A percentile compares a stretch with the other conserved stretches of the same genome.
phyloP scores from a whole-genome alignment of 2,329 filamentous ascomycete genomes.

The Setomelanomma holmii region DNA sequence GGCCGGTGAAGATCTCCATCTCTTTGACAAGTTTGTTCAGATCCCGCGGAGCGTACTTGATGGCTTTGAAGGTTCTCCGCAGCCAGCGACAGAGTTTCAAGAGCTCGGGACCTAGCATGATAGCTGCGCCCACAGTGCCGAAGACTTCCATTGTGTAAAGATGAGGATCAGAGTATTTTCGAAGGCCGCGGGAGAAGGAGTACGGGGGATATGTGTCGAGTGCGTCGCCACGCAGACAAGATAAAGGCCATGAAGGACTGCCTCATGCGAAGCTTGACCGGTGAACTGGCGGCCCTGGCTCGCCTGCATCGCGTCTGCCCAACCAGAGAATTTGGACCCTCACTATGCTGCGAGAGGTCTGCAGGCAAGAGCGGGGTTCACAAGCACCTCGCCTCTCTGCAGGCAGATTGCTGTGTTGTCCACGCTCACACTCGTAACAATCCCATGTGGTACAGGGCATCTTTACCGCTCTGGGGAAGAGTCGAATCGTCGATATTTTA shows the following conservation, averaged over 20 bases:
- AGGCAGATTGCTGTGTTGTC: not conserved
- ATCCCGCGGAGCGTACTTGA: constrained; percentile 10
- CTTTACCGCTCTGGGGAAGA: no score
- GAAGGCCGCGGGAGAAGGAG: not conserved
- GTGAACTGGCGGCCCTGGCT: constrained; percentile 3
- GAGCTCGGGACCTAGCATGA: not conserved
- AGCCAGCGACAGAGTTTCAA: not conserved
- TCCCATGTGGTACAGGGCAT: no score
- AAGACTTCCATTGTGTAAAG: not conserved
- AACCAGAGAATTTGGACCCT: constrained; percentile 1
- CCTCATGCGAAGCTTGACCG: not conserved
- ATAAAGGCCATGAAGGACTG: not conserved
- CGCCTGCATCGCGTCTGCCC: not conserved
- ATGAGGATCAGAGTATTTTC: not conserved
- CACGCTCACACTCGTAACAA: not conserved
- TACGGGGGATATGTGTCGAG: no score
- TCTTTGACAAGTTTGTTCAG: constrained; percentile 6
- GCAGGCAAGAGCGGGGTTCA: not conserved
- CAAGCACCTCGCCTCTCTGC: not conserved
- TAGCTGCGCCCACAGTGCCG: not conserved
- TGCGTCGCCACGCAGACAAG: no score
- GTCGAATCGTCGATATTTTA: no score
- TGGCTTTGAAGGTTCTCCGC: not conserved
- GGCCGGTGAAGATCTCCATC: constrained; percentile 5
- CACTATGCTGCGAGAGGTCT: not conserved